Evolutionary conservation across 2,329 filamentous ascomycete genomes (phyloP).

Genomic region (Rhinocladiella similis): DNA sequence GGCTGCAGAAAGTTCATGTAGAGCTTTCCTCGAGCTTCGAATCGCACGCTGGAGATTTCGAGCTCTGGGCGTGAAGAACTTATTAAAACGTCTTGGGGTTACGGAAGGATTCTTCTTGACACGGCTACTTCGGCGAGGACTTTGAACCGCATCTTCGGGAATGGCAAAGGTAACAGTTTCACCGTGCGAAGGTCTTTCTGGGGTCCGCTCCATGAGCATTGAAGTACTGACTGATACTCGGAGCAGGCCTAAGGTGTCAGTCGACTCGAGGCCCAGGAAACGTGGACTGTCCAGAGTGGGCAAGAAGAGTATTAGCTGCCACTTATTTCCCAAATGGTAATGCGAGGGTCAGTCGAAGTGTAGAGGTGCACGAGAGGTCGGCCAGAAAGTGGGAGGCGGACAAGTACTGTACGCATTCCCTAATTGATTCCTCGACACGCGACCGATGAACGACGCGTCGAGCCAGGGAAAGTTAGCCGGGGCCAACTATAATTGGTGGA

Average conservation of each 20-base stretch:
- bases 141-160: conserved; percentile 13
- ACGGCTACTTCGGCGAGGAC: conserved; percentile 34
- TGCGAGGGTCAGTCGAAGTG: not conserved
- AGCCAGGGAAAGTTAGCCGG: not conserved
- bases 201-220: conserved; percentile 25
- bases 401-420: not conserved
- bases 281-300: too few relatives aligned
- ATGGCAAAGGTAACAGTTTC: conserved; percentile 17
- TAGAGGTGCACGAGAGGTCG: not conserved
- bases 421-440: not conserved
- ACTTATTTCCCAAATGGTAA: too few relatives aligned
- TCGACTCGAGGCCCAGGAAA: not conserved
- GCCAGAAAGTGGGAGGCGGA: not conserved
- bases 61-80: conserved; percentile 51
- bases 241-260: not conserved
- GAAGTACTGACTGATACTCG: not conserved
- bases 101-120: conserved; percentile 47
- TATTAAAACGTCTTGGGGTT: conserved; percentile 52
- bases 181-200: conserved; percentile 20
- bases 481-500: not conserved
- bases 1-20: conserved; percentile 42
- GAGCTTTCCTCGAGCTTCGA: conserved; percentile 44
- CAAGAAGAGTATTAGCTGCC: too few relatives aligned
- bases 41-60: conserved; percentile 36
- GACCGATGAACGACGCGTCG: not conserved